These are phyloP conservation scores for Citrus medica DNA, from an alignment of 345 rosid species.

Conservation along the genomic window DNA sequence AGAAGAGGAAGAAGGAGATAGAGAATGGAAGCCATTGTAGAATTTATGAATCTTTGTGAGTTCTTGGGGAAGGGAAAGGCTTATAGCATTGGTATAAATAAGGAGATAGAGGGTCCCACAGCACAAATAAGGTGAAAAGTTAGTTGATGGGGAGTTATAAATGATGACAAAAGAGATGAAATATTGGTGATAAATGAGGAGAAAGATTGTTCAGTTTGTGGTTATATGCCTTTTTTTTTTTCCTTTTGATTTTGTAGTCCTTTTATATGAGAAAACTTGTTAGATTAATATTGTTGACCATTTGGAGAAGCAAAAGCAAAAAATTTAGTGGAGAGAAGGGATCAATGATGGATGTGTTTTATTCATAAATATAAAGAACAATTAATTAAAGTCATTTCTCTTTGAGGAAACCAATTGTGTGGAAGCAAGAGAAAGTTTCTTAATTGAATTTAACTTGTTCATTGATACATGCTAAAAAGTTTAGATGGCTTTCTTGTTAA, in stretches of 20 bases:
- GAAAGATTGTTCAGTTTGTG: slow-evolving; percentile 7
- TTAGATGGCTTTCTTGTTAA: not conserved
- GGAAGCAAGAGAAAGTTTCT: not conserved
- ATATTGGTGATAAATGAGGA: slow-evolving; percentile 6
- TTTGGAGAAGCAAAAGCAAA: slow-evolving; percentile 18
- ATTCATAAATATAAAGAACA: not conserved
- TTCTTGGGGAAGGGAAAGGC: slow-evolving; percentile 20
- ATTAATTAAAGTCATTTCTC: not conserved
- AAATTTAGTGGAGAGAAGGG: not conserved
- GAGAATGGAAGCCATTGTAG: slow-evolving; percentile 33
- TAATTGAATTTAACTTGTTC: not conserved
- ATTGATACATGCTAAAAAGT: not conserved
- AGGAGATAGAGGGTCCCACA: slow-evolving; percentile 30
- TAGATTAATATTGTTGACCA: slow-evolving; percentile 9
- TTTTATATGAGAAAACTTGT: slow-evolving; percentile 10
- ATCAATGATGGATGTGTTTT: too few species aligned
- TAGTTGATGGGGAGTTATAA: slow-evolving; percentile 38
- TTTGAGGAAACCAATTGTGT: not conserved
- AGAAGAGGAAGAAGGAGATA: slow-evolving; percentile 18
- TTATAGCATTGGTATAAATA: slow-evolving; percentile 36
- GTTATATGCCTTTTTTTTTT: not conserved
- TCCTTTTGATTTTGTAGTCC: not conserved
- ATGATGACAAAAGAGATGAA: slow-evolving; percentile 32
- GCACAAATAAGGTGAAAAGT: slow-evolving; percentile 25
- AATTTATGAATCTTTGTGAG: not conserved